Percentiles rank a stretch among this genome's conserved stretches.
Evolutionary conservation across 2,329 filamentous ascomycete species (phyloP).

Genomic region (Onygena corvina): DNA sequence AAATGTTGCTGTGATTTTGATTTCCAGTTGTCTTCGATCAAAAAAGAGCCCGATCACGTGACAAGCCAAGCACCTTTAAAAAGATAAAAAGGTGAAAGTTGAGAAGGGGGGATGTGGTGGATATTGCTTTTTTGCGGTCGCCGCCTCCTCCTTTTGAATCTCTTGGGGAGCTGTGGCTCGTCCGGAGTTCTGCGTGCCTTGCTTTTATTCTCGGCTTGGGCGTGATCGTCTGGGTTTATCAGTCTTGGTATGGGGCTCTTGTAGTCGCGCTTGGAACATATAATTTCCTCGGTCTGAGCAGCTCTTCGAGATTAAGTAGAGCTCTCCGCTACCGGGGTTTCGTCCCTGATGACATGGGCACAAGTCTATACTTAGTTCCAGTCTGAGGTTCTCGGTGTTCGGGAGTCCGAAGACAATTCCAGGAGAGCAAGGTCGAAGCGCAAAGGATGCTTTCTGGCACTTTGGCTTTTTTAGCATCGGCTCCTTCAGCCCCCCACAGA

Average conservation of each 20-base stretch:
- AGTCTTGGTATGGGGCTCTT: slow-evolving; percentile 1
- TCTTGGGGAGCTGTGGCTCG: too few relatives aligned
- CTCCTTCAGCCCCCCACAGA: not conserved
- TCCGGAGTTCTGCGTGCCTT: not conserved
- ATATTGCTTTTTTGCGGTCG: not conserved
- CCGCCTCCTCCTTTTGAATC: not conserved
- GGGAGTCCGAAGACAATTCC: not conserved
- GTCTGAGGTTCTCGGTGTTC: not conserved
- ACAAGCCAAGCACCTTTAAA: not conserved
- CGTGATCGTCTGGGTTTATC: slow-evolving; percentile 2
- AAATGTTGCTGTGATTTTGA: slow-evolving; percentile 4
- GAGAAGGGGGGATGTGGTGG: not conserved
- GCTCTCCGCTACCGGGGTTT: too few relatives aligned
- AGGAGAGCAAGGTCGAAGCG: not conserved
- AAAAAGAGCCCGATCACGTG: slow-evolving; percentile 6
- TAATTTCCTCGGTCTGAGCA: too few relatives aligned
- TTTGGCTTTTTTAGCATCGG: not conserved
- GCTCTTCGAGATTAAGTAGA: too few relatives aligned
- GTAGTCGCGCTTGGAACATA: too few relatives aligned
- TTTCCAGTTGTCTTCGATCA: not conserved
- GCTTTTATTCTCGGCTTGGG: not conserved
- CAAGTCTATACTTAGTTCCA: too few relatives aligned
- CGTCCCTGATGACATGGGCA: too few relatives aligned
- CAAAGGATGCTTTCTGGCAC: not conserved
- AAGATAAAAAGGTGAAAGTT: not conserved